Evolutionary conservation across 2,329 filamentous ascomycete species (phyloP).

Genomic region (Thelonectria blattea): DNA sequence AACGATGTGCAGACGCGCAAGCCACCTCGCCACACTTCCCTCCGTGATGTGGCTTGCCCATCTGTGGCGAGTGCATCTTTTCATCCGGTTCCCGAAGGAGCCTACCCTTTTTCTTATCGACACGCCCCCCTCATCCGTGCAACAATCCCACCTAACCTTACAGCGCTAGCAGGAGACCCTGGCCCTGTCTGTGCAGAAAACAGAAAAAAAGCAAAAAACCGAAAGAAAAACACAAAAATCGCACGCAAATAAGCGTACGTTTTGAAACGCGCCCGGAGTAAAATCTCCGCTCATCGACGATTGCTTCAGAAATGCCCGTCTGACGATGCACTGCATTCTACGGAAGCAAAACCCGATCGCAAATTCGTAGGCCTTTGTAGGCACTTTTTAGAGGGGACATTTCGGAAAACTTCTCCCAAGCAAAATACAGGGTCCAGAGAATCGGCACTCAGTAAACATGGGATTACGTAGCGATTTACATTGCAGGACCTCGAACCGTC

Average conservation of each 20-base stretch:
- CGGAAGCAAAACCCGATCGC: no score
- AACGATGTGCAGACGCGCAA: slow-evolving; percentile 30
- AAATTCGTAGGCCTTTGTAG: no score
- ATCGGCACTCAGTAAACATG: no score
- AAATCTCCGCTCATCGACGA: slow-evolving; percentile 1
- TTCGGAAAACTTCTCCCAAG: no score
- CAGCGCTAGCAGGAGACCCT: no score
- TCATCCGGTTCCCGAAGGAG: background rate
- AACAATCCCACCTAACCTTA: background rate
- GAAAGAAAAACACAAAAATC: no score
- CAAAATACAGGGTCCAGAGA: no score
- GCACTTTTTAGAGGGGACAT: no score
- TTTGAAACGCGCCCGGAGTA: background rate
- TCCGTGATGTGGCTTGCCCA: slow-evolving; percentile 26
- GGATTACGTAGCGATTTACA: background rate
- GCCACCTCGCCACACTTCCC: slow-evolving; percentile 37
- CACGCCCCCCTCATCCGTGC: background rate
- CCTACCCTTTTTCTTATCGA: background rate
- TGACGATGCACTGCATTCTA: no score
- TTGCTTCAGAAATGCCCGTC: background rate
- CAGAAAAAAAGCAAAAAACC: no score
- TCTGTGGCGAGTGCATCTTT: slow-evolving; percentile 8
- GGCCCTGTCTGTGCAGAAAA: no score
- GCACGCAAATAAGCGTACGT: background rate
- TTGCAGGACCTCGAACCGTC: background rate